phyloP scores from a whole-genome alignment of 177 flowering plant genomes.

The Telopea speciosissima region DNA sequence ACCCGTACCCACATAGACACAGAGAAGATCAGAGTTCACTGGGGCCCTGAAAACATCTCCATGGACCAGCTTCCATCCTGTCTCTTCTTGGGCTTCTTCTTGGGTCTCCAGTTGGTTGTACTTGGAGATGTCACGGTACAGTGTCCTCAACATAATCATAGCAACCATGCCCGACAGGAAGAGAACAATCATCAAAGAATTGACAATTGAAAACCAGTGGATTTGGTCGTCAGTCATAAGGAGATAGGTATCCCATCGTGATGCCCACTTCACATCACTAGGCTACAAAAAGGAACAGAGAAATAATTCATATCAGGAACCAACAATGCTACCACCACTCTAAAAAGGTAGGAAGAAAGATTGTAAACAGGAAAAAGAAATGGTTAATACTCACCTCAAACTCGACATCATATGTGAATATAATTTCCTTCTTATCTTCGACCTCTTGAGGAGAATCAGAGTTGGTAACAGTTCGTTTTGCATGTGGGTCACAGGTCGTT shows the following conservation, averaged over 20 bases:
- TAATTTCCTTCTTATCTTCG: slow-evolving; percentile 64
- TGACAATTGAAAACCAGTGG: slow-evolving; percentile 93
- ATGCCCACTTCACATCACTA: slow-evolving; percentile 89
- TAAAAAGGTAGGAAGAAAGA: not conserved
- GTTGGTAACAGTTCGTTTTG: slow-evolving; percentile 49
- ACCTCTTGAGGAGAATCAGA: slow-evolving; percentile 84
- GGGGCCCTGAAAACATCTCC: slow-evolving; percentile 95
- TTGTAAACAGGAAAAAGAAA: not conserved
- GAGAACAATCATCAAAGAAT: slow-evolving; percentile 88
- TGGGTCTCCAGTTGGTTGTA: slow-evolving; percentile 88
- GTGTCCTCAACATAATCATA: slow-evolving; percentile 86
- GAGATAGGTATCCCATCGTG: slow-evolving; percentile 91
- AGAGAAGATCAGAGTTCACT: slow-evolving; percentile 59
- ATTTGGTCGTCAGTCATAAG: slow-evolving; percentile 88
- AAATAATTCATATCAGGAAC: not conserved
- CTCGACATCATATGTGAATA: slow-evolving; percentile 90
- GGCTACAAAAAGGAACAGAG: slow-evolving; percentile 21
- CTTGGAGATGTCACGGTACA: slow-evolving; percentile 83
- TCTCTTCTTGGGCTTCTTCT: slow-evolving; percentile 92
- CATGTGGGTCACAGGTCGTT: slow-evolving; percentile 83
- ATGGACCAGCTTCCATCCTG: slow-evolving; percentile 91
- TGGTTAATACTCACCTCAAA: slow-evolving; percentile 42
- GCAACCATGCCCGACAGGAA: slow-evolving; percentile 97
- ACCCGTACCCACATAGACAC: slow-evolving; percentile 88
- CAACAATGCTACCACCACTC: not conserved